Conservation (phyloP, 129 eudicot genomes). For the Saposhnikovia divaricata region DNA sequence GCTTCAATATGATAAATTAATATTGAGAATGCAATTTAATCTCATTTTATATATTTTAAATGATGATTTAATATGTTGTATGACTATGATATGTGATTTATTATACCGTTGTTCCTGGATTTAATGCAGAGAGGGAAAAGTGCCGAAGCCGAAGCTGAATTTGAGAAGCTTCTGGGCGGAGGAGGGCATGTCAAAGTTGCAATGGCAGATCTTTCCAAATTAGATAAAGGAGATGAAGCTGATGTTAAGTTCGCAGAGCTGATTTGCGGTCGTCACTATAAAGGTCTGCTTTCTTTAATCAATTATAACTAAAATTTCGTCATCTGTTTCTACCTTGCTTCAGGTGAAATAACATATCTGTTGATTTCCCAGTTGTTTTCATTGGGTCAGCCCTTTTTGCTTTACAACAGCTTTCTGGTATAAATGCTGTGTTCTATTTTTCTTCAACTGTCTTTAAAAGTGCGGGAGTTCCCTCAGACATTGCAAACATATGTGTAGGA, state of each 20-base stretch:
- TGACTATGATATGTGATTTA: background rate
- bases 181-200: conserved; percentile 62
- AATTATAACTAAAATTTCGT: background rate
- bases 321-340: background rate
- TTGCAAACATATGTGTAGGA: conserved; percentile 64
- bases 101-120: conserved; percentile 9
- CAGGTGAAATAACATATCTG: background rate
- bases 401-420: conserved; percentile 80
- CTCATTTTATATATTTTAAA: background rate
- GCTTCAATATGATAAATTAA: background rate
- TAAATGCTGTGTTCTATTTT: conserved; percentile 82
- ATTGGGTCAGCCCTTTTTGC: conserved; percentile 70
- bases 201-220: conserved; percentile 72
- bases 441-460: conserved; percentile 76
- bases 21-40: background rate
- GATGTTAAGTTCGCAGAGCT: conserved; percentile 62
- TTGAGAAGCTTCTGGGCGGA: conserved; percentile 65
- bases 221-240: conserved; percentile 63
- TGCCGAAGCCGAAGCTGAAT: conserved; percentile 63
- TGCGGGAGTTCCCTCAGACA: conserved; percentile 74
- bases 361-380: conserved; percentile 57
- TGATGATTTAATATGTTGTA: background rate
- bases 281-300: conserved; percentile 30
- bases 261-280: conserved; percentile 52
- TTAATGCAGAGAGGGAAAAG: conserved; percentile 63